Base-by-base conservation (phyloP, 2,329 filamentous ascomycete genomes). In the Myriosclerotinia curreyana region DNA sequence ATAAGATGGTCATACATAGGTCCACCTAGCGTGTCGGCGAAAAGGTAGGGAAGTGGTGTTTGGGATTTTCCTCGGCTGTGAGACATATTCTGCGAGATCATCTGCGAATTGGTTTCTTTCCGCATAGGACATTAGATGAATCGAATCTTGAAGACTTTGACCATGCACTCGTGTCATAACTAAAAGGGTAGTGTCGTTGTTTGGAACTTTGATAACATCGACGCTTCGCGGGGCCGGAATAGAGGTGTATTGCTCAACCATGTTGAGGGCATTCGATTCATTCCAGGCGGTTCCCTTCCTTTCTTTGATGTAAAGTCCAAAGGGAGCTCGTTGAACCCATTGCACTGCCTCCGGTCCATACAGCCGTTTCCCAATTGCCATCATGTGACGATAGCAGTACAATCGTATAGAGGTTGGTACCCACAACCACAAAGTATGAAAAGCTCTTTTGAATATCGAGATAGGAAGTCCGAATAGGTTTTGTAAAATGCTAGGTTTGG, bases 181-280 rank as follows among this genome's bases (percentile, higher is more conserved):
- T 34, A 58, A 34, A 15, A 46, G 40, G 11, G 25, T 58, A 22
- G 17, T 15, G 5, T 9, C 14, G 5, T 25, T 22, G 5, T 20
- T 46, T 58, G 54, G 22, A 17, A 36, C 40, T 48, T 46, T 17
- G 12, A 59, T 40, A 11, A 46, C 20, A 48, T 48, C 55, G 6
- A 59, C 28, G 12, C 28, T 22, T 48, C 42, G 42, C 34, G 28
- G 42, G n/a, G 28, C 20, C 4, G 42, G 40, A 8, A 59, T 59
- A 20, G 42, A 48, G 11, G 40, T 48, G 28, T 59, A 59, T 36
- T 8, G 28, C 31, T 59, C 42, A 20, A 48, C 14, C 28, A 36
- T 59, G 6, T 48, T 59, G 28, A 59, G 20, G 14, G 55, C 25
- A 36, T 58, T 58, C 7, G 42, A 58, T 58, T 58, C 40, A 36